Percentiles rank a stretch among this genome's conserved stretches.
Evolutionary conservation across 768 basidiomycete genomes (phyloP).

Genomic region (Russula griseocarnosa): DNA sequence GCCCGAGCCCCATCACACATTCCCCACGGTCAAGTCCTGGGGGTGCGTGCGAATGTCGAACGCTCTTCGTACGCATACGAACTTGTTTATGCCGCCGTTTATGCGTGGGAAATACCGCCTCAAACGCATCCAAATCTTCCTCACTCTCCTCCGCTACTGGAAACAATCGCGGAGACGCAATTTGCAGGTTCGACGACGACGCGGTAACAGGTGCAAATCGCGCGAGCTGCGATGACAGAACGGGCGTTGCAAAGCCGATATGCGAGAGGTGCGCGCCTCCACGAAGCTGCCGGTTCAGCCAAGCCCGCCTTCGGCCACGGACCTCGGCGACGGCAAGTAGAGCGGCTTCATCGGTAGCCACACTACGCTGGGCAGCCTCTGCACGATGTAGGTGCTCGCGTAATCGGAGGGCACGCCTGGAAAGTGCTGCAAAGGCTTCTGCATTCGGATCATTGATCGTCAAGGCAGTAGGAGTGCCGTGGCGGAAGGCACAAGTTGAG

Average conservation of each 20-base stretch:
- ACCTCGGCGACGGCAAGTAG: slow-evolving; percentile 46
- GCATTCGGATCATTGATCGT: slow-evolving; percentile 26
- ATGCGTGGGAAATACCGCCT: slow-evolving; percentile 15
- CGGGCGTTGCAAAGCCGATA: slow-evolving; percentile 49
- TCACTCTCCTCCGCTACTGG: slow-evolving; percentile 36
- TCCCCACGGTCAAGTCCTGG: slow-evolving; percentile 15
- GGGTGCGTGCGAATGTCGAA: slow-evolving; percentile 24
- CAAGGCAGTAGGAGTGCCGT: slow-evolving; percentile 23
- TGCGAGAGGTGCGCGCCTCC: slow-evolving; percentile 37
- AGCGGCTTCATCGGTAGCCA: slow-evolving; percentile 37
- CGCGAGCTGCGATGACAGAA: slow-evolving; percentile 49
- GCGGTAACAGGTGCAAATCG: slow-evolving; percentile 30
- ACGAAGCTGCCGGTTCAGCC: slow-evolving; percentile 53
- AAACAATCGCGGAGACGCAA: slow-evolving; percentile 29
- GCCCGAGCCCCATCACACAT: slow-evolving; percentile 10
- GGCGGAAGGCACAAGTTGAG: slow-evolving; percentile 32
- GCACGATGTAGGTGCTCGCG: slow-evolving; percentile 40
- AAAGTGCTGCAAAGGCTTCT: slow-evolving; percentile 34
- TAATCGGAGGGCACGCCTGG: slow-evolving; percentile 32
- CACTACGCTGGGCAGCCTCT: slow-evolving; percentile 39
- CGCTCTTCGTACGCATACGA: slow-evolving; percentile 32
- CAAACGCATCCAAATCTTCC: slow-evolving; percentile 29
- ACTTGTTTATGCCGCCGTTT: slow-evolving; percentile 20
- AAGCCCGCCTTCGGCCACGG: slow-evolving; percentile 59
- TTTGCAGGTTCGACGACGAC: neutral